Percentiles rank a stretch among this genome's conserved stretches.
Conservation (phyloP, 768 basidiomycete species). For the Tylopilus sp. region DNA sequence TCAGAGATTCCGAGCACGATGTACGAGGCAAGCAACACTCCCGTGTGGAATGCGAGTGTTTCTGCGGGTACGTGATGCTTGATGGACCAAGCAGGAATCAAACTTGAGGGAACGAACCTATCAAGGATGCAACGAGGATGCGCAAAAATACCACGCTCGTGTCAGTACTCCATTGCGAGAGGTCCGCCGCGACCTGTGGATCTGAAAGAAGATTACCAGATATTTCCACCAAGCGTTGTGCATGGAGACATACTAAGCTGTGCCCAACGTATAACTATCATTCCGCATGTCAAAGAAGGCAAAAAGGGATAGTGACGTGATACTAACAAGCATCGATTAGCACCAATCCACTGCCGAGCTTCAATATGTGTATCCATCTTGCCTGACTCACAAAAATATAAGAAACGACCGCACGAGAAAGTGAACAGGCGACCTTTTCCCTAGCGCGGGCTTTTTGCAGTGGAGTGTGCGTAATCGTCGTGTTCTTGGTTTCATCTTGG, state of each 20-base stretch:
- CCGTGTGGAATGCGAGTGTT: constrained; percentile 70
- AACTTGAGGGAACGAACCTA: constrained; percentile 40
- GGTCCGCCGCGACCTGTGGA: constrained; percentile 33
- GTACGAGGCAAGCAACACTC: constrained; percentile 57
- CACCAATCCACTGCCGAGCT: constrained; percentile 56
- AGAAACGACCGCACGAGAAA: not conserved
- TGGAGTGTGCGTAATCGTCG: not conserved
- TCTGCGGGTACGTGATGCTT: constrained; percentile 40
- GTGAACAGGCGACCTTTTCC: constrained; percentile 25
- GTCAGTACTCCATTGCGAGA: constrained; percentile 52
- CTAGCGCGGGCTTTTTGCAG: constrained; percentile 9
- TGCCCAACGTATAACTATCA: constrained; percentile 74
- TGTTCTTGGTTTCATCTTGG: not conserved
- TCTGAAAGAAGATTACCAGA: constrained; percentile 30
- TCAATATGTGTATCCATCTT: constrained; percentile 57
- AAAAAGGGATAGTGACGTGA: not conserved
- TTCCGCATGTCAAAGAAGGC: constrained; percentile 1
- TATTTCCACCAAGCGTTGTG: not conserved
- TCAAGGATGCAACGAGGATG: constrained; percentile 61
- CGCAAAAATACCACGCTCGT: constrained; percentile 49
- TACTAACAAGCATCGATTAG: constrained; percentile 71
- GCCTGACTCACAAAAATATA: constrained; percentile 43
- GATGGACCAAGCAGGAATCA: not conserved
- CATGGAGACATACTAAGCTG: constrained; percentile 49
- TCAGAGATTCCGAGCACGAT: constrained; percentile 45